Conservation (phyloP, 805 yeast species). For the Starmera quercuum region DNA sequence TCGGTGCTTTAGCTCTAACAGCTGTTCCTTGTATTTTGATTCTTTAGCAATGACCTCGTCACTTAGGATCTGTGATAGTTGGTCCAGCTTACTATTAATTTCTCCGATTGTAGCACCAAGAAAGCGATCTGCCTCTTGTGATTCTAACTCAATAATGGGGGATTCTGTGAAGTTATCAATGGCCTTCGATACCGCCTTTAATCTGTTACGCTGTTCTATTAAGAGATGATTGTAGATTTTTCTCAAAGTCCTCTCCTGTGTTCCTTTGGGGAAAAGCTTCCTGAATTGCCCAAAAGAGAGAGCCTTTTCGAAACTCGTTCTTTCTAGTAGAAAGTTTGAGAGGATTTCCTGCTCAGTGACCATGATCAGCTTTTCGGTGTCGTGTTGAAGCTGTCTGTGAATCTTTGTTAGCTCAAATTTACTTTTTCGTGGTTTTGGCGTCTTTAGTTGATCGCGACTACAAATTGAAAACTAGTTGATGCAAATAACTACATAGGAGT, state of each 20-base stretch:
- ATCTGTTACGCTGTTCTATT: conserved; percentile 1
- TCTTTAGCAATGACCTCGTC: conserved; percentile 14
- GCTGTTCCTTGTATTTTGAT: conserved; percentile 9
- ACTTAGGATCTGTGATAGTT: conserved; percentile 21
- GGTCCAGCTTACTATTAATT: conserved; percentile 16
- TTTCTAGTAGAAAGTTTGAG: conserved; percentile 9
- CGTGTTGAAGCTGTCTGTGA: neutral
- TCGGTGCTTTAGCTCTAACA: conserved; percentile 15
- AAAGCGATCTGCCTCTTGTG: neutral
- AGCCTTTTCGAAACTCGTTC: conserved; percentile 5
- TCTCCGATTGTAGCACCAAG: neutral
- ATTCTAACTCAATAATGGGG: neutral
- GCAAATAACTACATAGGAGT: too few relatives aligned
- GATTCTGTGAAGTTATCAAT: conserved; percentile 1
- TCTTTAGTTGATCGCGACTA: neutral
- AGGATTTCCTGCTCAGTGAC: conserved; percentile 11
- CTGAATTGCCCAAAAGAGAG: conserved; percentile 6
- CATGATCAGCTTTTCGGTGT: too few relatives aligned
- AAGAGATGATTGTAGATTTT: conserved; percentile 5
- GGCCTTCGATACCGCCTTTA: conserved; percentile 2
- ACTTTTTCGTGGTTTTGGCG: conserved; percentile 1
- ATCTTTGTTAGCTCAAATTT: neutral
- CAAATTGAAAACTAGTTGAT: neutral
- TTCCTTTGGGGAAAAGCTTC: conserved; percentile 9
- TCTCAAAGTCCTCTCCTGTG: conserved; percentile 2